A percentile compares a stretch with the other conserved stretches of the same genome.
These are phyloP conservation scores for Whalleya microplaca DNA, from an alignment of 2,329 filamentous ascomycete genomes.

Conservation along the genomic window DNA sequence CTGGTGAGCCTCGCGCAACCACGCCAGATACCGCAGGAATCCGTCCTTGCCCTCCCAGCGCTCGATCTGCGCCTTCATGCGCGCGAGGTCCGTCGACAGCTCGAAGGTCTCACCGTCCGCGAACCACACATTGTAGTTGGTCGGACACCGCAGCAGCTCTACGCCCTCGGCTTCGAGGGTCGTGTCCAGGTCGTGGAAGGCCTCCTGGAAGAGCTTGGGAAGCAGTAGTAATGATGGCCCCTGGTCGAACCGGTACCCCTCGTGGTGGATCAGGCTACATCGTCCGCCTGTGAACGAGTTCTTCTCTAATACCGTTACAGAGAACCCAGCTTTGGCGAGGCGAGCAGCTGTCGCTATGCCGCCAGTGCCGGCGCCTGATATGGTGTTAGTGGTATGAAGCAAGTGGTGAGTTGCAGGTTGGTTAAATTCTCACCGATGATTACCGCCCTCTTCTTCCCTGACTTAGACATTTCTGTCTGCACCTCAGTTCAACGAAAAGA, in stretches of 20 bases:
- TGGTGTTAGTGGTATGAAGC: conserved; percentile 12
- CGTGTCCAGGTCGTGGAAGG: conserved; percentile 70
- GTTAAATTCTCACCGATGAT: conserved; percentile 50
- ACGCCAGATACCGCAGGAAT: conserved; percentile 69
- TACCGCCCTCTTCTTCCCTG: conserved; percentile 50
- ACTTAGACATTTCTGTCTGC: conserved; percentile 30
- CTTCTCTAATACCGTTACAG: conserved; percentile 79
- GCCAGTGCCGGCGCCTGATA: conserved; percentile 68
- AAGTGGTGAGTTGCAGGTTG: not conserved
- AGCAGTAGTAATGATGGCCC: conserved; percentile 75
- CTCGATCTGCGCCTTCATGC: conserved; percentile 74
- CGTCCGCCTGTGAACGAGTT: conserved; percentile 73
- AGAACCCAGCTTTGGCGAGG: conserved; percentile 69
- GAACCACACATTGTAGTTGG: conserved; percentile 78
- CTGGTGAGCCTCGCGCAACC: conserved; percentile 66
- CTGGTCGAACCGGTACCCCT: conserved; percentile 74
- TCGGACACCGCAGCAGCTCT: conserved; percentile 70
- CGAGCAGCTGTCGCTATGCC: conserved; percentile 74
- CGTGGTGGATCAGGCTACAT: conserved; percentile 66
- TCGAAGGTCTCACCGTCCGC: conserved; percentile 67
- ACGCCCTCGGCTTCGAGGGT: conserved; percentile 68
- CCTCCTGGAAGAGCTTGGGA: conserved; percentile 70
- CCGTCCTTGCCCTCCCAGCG: conserved; percentile 73
- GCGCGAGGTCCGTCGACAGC: conserved; percentile 68
- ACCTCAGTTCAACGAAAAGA: not conserved